Evolutionary conservation across 228 moss, liverwort and hornwort species (phyloP), one percentile per base, ranked within the genome.

Genomic region (Sphagnum magellanicum): DNA sequence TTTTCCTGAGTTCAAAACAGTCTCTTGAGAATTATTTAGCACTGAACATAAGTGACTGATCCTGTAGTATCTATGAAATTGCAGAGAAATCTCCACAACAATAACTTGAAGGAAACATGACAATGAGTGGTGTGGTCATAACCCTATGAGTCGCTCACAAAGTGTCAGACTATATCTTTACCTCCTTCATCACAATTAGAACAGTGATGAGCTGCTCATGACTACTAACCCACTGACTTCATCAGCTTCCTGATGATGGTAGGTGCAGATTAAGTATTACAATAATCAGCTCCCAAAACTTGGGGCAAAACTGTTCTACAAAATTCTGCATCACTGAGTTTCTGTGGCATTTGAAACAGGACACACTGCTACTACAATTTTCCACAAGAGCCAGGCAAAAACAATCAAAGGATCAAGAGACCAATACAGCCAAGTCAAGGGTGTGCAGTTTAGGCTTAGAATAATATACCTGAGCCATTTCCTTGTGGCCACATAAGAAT

Each of bases 401-500:
- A 55, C 1, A 55, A 55, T 8, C 9, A 55, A 55, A 12, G 8
- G 4, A 12, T 55, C 8, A 12, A 55, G 55, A 55, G 55, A 55
- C 55, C 12, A 12, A 55, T 12, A 55, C 55, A 55, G 55, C 8
- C 8, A 12, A 55, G 55, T 8, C 9, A 55, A 55, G 55, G 12
- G 55, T 8, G 9, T 55, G 12, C 8, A 8, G 55, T 8, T 8
- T 8, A 8, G 1, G 55, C 55, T 55, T 4, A 55, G 12, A 12
- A 55, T 8, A 55, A 55, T 75, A 57, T 88, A 96, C 95, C 92
- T 91, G 74, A 17, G 91, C 76, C 95, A 96, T 96, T 76, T 79
- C 89, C 65, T 92, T 92, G 58, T 96, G 92, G 74, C 95, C 95
- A 69, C 92, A 92, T 59, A 96, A 79, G 12, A 92, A 74, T 63